Conservation (phyloP, 495 filamentous ascomycete genomes). For the Tuber microsphaerosporum region DNA sequence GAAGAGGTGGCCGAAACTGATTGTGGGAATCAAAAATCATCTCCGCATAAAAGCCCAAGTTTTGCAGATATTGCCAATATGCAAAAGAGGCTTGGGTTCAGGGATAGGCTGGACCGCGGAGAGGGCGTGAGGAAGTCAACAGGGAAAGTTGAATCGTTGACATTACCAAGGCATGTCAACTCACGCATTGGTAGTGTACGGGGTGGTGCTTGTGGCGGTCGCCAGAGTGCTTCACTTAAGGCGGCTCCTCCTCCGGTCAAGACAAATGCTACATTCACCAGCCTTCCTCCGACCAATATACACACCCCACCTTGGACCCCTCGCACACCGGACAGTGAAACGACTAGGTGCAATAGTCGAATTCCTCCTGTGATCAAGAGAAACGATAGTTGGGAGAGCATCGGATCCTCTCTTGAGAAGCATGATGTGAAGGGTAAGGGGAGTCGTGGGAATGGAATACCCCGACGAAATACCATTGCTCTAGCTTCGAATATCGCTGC, state of each 20-base stretch:
- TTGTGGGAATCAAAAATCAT: background rate
- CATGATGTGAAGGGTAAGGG: background rate
- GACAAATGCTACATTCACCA: background rate
- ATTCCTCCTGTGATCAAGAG: background rate
- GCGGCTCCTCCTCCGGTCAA: background rate
- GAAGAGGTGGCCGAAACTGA: background rate
- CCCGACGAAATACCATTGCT: slow-evolving; percentile 1
- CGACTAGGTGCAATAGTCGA: background rate
- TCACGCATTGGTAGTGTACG: background rate
- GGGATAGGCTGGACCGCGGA: background rate
- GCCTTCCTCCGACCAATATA: background rate
- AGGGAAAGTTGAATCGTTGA: background rate
- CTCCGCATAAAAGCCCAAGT: background rate
- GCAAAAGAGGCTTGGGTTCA: background rate
- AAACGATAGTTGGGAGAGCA: background rate
- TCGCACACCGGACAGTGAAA: background rate
- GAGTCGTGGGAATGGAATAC: background rate
- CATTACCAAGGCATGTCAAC: background rate
- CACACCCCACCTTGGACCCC: background rate
- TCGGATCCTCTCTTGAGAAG: background rate
- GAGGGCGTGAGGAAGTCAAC: background rate
- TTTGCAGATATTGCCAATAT: slow-evolving; percentile 3
- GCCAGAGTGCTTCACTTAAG: background rate
- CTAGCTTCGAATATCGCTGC: background rate
- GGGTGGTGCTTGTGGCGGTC: background rate